These are phyloP conservation scores for Poterioochromonas sp. DNA, from an alignment of 352 stramenopile species.

Conservation along the genomic window DNA sequence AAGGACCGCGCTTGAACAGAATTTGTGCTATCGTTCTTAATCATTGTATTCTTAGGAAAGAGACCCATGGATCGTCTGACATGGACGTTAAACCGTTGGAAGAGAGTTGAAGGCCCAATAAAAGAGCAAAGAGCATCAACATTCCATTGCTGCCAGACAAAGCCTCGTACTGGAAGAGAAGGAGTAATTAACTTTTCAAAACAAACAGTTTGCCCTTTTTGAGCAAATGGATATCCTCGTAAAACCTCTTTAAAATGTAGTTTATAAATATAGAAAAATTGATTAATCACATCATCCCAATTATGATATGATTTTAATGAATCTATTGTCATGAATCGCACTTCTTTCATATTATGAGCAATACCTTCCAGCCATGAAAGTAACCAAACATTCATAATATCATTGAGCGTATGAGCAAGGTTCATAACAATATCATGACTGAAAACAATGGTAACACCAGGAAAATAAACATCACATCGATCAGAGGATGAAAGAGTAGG, in stretches of 20 bases:
- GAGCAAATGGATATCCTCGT: not conserved
- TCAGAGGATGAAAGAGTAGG: not conserved
- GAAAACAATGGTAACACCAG: not conserved
- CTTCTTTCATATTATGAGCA: not conserved
- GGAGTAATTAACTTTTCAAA: constrained; percentile 25
- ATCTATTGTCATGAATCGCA: constrained; percentile 11
- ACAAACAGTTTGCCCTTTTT: not conserved
- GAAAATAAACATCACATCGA: not conserved
- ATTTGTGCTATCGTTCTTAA: not conserved
- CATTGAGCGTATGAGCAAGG: constrained; percentile 2
- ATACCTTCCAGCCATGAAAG: not conserved
- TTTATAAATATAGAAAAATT: not conserved
- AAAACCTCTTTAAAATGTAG: not conserved
- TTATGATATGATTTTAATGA: not conserved
- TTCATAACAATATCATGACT: constrained; percentile 14
- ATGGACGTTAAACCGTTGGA: constrained; percentile 12
- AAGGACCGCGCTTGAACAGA: not conserved
- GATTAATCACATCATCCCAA: constrained; percentile 3
- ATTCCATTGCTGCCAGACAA: constrained; percentile 18
- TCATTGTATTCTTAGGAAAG: no score
- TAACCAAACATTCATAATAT: constrained; percentile 26
- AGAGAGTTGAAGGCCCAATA: constrained; percentile 17
- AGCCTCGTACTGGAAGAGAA: not conserved
- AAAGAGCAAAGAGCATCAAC: constrained; percentile 15
- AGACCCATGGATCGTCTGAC: constrained; percentile 9